Conservation (phyloP, 202 grass and related monocot species). For the Saccharum hybrid region DNA sequence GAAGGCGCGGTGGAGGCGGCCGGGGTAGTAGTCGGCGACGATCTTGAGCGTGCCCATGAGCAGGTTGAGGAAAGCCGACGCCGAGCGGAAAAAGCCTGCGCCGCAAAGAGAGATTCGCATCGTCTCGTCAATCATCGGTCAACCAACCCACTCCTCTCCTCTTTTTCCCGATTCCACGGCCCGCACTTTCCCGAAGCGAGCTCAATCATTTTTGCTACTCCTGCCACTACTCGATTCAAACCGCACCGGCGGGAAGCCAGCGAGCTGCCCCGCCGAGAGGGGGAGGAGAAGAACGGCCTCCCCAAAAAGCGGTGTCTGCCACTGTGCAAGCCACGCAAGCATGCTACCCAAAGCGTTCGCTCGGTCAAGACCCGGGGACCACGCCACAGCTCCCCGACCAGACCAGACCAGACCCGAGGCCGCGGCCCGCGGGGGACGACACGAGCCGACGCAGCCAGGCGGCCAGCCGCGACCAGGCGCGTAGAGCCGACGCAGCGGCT, state of each 20-base stretch:
- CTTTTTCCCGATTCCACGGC: constrained; percentile 30
- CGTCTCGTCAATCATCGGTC: constrained; percentile 41
- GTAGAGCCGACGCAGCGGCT: constrained; percentile 14
- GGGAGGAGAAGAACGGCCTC: not conserved
- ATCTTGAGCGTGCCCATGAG: constrained; percentile 92
- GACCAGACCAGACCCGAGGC: not conserved
- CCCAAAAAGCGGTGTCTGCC: constrained; percentile 41
- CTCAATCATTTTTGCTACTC: constrained; percentile 40
- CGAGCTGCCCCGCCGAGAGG: not conserved
- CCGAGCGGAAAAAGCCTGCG: constrained; percentile 97
- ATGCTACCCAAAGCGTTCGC: not conserved
- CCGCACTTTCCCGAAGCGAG: constrained; percentile 27
- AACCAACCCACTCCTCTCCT: not conserved
- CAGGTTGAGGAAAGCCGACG: constrained; percentile 87
- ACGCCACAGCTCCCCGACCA: not conserved
- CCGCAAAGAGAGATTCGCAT: constrained; percentile 35
- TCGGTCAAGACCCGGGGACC: constrained; percentile 39
- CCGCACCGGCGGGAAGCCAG: constrained; percentile 45
- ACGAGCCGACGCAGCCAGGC: not conserved
- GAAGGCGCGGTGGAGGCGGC: constrained; percentile 86
- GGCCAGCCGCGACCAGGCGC: not conserved
- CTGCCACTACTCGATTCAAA: constrained; percentile 38
- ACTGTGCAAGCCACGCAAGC: constrained; percentile 32
- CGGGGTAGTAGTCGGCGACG: constrained; percentile 93
- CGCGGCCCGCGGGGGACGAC: not conserved